Evolutionary conservation across 495 filamentous ascomycete genomes (phyloP).

Genomic region (Xylaria cubensis): DNA sequence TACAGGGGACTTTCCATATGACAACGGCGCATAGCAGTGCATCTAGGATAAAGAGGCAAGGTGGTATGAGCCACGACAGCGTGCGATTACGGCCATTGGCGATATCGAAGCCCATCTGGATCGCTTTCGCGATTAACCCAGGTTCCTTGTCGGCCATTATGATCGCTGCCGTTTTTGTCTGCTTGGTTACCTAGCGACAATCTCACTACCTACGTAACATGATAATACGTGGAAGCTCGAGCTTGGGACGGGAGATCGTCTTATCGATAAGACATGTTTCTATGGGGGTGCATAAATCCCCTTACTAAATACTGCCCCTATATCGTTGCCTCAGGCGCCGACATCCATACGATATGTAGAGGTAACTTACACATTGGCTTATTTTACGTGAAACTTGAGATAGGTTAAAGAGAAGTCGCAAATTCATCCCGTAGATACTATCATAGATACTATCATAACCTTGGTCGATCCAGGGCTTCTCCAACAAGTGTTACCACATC

Average conservation of each 20-base stretch:
- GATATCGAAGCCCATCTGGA: slow-evolving; percentile 39
- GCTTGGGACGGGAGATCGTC: neutral
- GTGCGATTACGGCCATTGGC: slow-evolving; percentile 47
- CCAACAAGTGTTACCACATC: slow-evolving; percentile 74
- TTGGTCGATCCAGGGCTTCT: slow-evolving; percentile 46
- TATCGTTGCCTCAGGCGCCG: neutral
- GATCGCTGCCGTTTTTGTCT: slow-evolving; percentile 16
- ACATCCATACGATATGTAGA: too few species aligned
- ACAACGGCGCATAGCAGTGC: slow-evolving; percentile 74
- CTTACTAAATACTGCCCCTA: neutral
- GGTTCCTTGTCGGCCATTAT: slow-evolving; percentile 35
- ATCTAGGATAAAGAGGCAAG: slow-evolving; percentile 75
- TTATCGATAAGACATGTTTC: slow-evolving; percentile 8
- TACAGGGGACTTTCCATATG: slow-evolving; percentile 89
- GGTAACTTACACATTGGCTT: too few species aligned
- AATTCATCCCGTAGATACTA: too few species aligned
- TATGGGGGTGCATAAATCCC: neutral
- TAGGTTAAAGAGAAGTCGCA: too few species aligned
- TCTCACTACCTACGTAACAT: slow-evolving; percentile 1
- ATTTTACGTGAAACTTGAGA: too few species aligned
- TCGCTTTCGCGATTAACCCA: slow-evolving; percentile 33
- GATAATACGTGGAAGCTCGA: slow-evolving; percentile 20
- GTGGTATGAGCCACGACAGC: slow-evolving; percentile 53
- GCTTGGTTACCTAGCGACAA: neutral
- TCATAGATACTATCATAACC: slow-evolving; percentile 22